These are phyloP conservation scores for Penicillium sp. DNA, from an alignment of 2,329 filamentous ascomycete species.

Conservation along the genomic window DNA sequence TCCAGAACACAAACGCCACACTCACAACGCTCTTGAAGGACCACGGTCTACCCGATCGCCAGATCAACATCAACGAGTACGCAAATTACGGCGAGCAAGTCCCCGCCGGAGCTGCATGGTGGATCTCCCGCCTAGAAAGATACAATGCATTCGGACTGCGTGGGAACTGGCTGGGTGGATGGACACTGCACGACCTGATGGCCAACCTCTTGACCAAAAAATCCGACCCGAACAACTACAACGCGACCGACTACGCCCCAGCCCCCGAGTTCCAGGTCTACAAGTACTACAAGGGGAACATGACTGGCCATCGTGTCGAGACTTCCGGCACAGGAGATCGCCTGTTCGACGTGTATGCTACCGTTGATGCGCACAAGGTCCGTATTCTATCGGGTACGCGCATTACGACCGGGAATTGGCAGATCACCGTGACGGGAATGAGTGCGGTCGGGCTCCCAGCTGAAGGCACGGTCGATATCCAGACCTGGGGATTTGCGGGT, in stretches of 20 bases:
- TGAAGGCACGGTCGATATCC: slow-evolving; percentile 36
- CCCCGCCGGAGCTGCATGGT: slow-evolving; percentile 48
- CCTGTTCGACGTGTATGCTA: slow-evolving; percentile 44
- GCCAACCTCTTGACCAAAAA: slow-evolving; percentile 45
- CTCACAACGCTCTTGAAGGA: slow-evolving; percentile 28
- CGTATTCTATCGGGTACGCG: slow-evolving; percentile 42
- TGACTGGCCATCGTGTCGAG: slow-evolving; percentile 46
- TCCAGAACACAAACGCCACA: slow-evolving; percentile 31
- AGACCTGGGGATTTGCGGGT: slow-evolving; percentile 30
- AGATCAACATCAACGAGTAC: slow-evolving; percentile 56
- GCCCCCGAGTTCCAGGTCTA: slow-evolving; percentile 52
- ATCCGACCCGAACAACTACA: slow-evolving; percentile 27
- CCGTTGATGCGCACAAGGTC: slow-evolving; percentile 32
- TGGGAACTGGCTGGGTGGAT: slow-evolving; percentile 50
- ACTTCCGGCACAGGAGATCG: slow-evolving; percentile 40
- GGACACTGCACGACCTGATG: slow-evolving; percentile 48
- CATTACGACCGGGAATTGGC: slow-evolving; percentile 35
- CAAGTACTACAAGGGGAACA: slow-evolving; percentile 50
- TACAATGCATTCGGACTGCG: slow-evolving; percentile 38
- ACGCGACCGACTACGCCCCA: slow-evolving; percentile 40
- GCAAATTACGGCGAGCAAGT: slow-evolving; percentile 45
- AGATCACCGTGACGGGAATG: slow-evolving; percentile 38
- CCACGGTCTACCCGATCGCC: slow-evolving; percentile 36
- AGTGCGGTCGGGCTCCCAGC: slow-evolving; percentile 36
- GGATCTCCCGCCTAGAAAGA: slow-evolving; percentile 52